Percentiles rank a stretch among this genome's conserved stretches.
phyloP scores from a whole-genome alignment of 352 stramenopile genomes.

The Plasmopara halstedii region DNA sequence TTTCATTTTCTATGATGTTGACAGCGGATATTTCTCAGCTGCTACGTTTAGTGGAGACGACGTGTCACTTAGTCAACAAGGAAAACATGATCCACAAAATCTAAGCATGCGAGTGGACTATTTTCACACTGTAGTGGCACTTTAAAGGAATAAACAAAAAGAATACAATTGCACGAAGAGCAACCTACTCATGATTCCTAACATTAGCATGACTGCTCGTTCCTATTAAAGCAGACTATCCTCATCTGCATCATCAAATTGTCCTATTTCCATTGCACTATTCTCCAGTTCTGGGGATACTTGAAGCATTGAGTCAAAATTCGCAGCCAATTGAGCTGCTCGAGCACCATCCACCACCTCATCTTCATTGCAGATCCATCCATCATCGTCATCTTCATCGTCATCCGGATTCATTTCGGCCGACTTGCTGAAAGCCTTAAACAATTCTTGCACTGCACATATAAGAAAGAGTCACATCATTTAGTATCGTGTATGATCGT shows the following conservation, averaged over 20 bases:
- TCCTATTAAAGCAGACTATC: conserved; percentile 33
- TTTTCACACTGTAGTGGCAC: background rate
- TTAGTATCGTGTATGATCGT: background rate
- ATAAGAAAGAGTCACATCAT: background rate
- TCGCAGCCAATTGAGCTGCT: conserved; percentile 48
- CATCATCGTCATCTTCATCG: conserved; percentile 41
- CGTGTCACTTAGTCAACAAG: conserved; percentile 98
- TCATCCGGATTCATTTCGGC: conserved; percentile 80
- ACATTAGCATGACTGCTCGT: conserved; percentile 14
- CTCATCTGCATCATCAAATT: conserved; percentile 81
- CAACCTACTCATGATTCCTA: conserved; percentile 5
- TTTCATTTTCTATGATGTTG: conserved; percentile 3
- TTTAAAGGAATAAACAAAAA: conserved; percentile 10
- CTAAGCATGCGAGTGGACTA: conserved; percentile 25
- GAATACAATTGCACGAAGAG: conserved; percentile 12
- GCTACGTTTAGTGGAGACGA: conserved; percentile 95
- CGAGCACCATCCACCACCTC: conserved; percentile 62
- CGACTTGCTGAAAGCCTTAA: conserved; percentile 69
- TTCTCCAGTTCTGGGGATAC: conserved; percentile 42
- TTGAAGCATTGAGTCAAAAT: conserved; percentile 65
- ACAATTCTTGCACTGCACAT: conserved; percentile 57
- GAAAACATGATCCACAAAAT: conserved; percentile 97
- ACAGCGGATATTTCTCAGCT: conserved; percentile 92
- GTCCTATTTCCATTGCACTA: conserved; percentile 29
- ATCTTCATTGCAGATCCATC: conserved; percentile 80